Conservation (phyloP, 208 protist species). For the Acanthamoeba sp. region DNA sequence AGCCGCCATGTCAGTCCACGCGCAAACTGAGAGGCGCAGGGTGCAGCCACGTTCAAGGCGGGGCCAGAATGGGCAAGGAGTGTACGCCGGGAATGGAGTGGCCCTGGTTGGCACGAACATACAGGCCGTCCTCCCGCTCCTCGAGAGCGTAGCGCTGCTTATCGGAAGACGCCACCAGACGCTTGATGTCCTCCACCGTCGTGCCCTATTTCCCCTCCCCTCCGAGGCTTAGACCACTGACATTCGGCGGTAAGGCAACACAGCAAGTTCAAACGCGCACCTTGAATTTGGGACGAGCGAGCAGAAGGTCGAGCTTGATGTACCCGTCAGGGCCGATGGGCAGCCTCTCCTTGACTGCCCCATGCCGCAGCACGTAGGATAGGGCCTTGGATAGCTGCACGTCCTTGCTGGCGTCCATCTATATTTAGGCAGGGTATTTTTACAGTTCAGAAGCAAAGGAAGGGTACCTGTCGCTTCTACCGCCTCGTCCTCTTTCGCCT, state of each 20-base stretch:
- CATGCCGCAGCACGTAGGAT: constrained; percentile 42
- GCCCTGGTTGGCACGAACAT: constrained; percentile 67
- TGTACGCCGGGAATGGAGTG: constrained; percentile 45
- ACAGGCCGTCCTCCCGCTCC: constrained; percentile 8
- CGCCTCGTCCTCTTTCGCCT: neutral
- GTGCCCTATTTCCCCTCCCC: neutral
- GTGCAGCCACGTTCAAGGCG: too few species aligned
- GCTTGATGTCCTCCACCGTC: constrained; percentile 25
- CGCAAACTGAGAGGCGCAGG: too few species aligned
- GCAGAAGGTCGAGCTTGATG: constrained; percentile 39
- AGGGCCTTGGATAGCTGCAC: constrained; percentile 57
- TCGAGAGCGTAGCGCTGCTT: constrained; percentile 30
- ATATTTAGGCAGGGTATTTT: neutral
- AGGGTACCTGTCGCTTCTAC: neutral
- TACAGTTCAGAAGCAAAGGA: too few species aligned
- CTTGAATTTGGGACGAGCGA: constrained; percentile 28
- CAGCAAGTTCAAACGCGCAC: neutral
- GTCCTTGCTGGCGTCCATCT: neutral
- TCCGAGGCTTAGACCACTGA: neutral
- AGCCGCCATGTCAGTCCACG: too few species aligned
- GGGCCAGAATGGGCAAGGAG: neutral
- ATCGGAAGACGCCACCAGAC: neutral
- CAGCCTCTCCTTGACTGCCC: constrained; percentile 15
- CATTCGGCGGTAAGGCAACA: neutral
- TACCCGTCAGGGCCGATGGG: constrained; percentile 11